These are phyloP conservation scores for Saturnispora kantuleensis DNA, from an alignment of 805 yeast genomes.

Conservation along the genomic window DNA sequence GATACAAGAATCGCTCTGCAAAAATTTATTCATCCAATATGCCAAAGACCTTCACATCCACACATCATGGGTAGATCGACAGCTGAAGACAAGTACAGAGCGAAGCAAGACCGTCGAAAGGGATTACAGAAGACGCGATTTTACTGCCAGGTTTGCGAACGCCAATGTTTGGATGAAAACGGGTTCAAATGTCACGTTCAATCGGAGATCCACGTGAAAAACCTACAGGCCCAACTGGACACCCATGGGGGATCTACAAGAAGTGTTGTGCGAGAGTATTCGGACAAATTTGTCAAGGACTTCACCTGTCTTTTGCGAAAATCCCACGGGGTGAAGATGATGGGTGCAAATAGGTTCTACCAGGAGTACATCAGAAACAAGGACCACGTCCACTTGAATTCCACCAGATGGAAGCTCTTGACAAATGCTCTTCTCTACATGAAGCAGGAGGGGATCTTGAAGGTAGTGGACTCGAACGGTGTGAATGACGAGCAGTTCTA, in stretches of 20 bases:
- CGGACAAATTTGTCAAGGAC: conserved; percentile 48
- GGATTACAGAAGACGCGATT: conserved; percentile 81
- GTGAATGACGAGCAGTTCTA: conserved; percentile 28
- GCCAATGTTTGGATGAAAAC: conserved; percentile 93
- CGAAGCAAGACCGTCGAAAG: conserved; percentile 57
- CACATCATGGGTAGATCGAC: conserved; percentile 4
- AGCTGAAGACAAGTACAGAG: conserved; percentile 20
- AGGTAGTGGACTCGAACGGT: conserved; percentile 26
- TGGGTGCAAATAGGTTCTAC: conserved; percentile 78
- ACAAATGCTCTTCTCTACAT: conserved; percentile 57
- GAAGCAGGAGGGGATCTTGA: conserved; percentile 41
- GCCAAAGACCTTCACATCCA: too few species aligned
- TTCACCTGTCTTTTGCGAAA: conserved; percentile 54
- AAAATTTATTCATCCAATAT: too few species aligned
- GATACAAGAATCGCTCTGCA: too few species aligned
- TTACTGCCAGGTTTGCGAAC: conserved; percentile 86
- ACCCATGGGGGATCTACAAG: conserved; percentile 29
- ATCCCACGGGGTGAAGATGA: conserved; percentile 71
- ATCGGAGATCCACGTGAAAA: conserved; percentile 67
- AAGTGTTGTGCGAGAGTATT: conserved; percentile 41
- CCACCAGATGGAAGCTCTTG: conserved; percentile 71
- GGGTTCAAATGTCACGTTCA: conserved; percentile 87
- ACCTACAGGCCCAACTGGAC: conserved; percentile 36
- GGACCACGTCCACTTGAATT: conserved; percentile 82
- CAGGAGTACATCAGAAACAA: conserved; percentile 80